A percentile compares a stretch with the other conserved stretches of the same genome.
These are phyloP conservation scores for Diplosphaera chodatii DNA, from an alignment of 139 green algal species.

Conservation along the genomic window DNA sequence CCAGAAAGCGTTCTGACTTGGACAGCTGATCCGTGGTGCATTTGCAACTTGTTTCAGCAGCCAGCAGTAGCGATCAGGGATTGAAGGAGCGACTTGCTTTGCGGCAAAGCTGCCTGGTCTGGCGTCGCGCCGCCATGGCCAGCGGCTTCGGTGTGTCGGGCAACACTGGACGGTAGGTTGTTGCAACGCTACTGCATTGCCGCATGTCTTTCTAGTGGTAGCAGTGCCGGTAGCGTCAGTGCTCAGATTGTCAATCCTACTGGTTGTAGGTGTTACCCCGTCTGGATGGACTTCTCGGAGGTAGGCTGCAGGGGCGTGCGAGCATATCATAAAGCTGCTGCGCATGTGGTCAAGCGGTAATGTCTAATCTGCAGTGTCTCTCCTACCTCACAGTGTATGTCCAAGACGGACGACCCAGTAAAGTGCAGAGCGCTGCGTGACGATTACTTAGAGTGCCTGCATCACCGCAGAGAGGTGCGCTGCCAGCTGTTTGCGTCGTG, in stretches of 20 bases:
- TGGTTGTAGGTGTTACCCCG: conserved; percentile 53
- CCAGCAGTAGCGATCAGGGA: no score
- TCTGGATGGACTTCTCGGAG: conserved; percentile 65
- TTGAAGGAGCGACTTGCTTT: no score
- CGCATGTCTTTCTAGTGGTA: no score
- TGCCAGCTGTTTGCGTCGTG: no score
- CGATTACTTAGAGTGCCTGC: conserved; percentile 68
- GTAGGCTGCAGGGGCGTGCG: no score
- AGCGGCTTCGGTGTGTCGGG: conserved; percentile 47
- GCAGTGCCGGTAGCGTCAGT: no score
- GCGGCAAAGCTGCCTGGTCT: neutral
- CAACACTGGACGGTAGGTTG: conserved; percentile 35
- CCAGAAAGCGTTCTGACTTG: no score
- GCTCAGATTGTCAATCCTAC: no score
- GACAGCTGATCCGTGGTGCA: no score
- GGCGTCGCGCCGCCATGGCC: conserved; percentile 23
- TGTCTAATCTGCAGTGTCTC: neutral
- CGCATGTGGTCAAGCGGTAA: neutral
- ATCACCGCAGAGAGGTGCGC: conserved; percentile 62
- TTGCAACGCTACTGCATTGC: neutral
- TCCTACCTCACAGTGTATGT: conserved; percentile 45
- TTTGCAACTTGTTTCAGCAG: no score
- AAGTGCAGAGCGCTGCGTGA: conserved; percentile 48
- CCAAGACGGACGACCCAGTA: conserved; percentile 43
- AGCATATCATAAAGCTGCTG: no score